phyloP scores from a whole-genome alignment of 2,329 filamentous ascomycete species.

The Teratosphaeria pseudoeucalypti region DNA sequence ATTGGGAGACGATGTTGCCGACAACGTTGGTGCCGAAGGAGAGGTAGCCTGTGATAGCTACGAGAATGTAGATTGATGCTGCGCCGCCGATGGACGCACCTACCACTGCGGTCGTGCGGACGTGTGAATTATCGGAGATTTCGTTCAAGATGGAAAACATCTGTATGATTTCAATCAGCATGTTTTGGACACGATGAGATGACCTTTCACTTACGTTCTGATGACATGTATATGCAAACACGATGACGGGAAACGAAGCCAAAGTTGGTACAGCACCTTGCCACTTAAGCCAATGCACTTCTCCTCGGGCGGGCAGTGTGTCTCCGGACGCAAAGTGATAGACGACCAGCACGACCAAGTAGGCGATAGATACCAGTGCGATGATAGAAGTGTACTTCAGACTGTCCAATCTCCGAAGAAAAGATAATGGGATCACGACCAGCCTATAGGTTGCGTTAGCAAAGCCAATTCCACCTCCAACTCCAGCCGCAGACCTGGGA shows the following conservation, averaged over 20 bases:
- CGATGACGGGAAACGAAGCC: conserved; percentile 83
- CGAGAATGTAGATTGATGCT: conserved; percentile 76
- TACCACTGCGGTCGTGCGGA: conserved; percentile 68
- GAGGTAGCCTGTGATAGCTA: conserved; percentile 89
- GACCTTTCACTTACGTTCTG: conserved; percentile 62
- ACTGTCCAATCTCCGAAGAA: conserved; percentile 81
- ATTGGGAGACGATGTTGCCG: conserved; percentile 92
- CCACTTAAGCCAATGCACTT: conserved; percentile 68
- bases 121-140: conserved; percentile 72
- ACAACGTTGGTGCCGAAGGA: conserved; percentile 84
- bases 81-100: conserved; percentile 76
- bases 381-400: conserved; percentile 94
- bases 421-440: conserved; percentile 87
- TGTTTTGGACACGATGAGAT: too few species aligned
- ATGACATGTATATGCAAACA: conserved; percentile 99
- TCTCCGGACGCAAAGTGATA: conserved; percentile 80
- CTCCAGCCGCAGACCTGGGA: not conserved
- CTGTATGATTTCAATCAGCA: conserved; percentile 33
- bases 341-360: conserved; percentile 83
- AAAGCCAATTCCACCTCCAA: not conserved
- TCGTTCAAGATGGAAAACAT: conserved; percentile 99
- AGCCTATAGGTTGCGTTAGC: conserved; percentile 44
- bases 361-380: conserved; percentile 85
- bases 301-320: conserved; percentile 60
- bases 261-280: conserved; percentile 67